Conservation (phyloP, 768 basidiomycete genomes). For the Multifurca ochricompacta region DNA sequence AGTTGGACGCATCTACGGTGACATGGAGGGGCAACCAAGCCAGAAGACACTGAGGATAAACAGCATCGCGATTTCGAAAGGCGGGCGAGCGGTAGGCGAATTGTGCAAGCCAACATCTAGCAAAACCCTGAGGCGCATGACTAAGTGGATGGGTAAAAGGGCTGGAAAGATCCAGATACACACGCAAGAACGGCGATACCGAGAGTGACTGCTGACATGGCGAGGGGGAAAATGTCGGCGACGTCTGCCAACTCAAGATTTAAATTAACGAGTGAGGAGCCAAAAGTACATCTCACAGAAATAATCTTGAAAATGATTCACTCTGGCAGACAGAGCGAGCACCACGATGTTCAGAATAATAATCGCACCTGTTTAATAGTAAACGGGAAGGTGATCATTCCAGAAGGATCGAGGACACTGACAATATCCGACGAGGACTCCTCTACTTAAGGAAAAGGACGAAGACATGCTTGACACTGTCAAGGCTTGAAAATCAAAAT, state of each 20-base stretch:
- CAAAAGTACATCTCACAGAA: conserved; percentile 40
- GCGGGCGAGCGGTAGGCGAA: conserved; percentile 39
- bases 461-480: neutral
- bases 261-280: neutral
- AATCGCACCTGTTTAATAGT: conserved; percentile 38
- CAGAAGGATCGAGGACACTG: neutral
- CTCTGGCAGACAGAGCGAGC: conserved; percentile 43
- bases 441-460: neutral
- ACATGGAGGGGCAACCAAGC: conserved; percentile 36
- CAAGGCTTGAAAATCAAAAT: neutral
- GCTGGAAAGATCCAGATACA: conserved; percentile 19
- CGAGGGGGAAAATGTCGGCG: conserved; percentile 54
- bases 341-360: conserved; percentile 42
- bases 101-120: conserved; percentile 37
- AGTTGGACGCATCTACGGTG: neutral
- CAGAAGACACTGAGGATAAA: conserved; percentile 43
- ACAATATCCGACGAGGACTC: conserved; percentile 4
- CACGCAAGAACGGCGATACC: conserved; percentile 38
- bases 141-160: neutral
- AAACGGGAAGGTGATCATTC: neutral
- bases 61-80: conserved; percentile 41
- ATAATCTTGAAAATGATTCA: conserved; percentile 52
- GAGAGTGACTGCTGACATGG: conserved; percentile 46
- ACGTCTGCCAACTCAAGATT: conserved; percentile 32
- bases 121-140: conserved; percentile 30